Evolutionary conservation across 2,329 filamentous ascomycete genomes (phyloP), one percentile per base, ranked within the genome.

Genomic region (Teratosphaeria zuluensis): DNA sequence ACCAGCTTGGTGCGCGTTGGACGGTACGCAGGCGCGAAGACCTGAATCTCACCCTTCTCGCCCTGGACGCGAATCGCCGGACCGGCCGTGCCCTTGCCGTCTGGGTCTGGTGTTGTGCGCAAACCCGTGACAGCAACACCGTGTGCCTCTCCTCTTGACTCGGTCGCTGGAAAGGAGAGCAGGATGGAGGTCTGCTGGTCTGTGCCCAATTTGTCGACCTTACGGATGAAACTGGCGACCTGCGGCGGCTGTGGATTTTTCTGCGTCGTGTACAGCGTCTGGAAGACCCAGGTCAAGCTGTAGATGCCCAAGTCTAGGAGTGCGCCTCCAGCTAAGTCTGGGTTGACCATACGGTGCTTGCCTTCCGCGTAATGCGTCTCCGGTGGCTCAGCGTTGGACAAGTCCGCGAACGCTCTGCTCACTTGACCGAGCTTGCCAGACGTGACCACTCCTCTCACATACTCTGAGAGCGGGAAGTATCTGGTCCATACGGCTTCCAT

Each of bases 261-360:
- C 69, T 92, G 87, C 2, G 88, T 84, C 72, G 91, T 89, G 75
- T 95, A 95, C 31, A 95, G 81, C 52, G 87, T 87, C 75, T 95
- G 90, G 80, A 92, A 95, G 6, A 94, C 82, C 91, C 91, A 96
- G 33, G 90, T 95, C 62, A 96, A 76, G 53, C 89, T 84, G 77
- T 96, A 96, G 73, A 96, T 88, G 61, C 91, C 91, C 59, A 96
- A 78, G 73, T 96, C 91, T 55, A 96, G 81, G 57, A 95, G 77
- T 1, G 86, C 87, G 56, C 91, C 91, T 32, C 91, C 91, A 0
- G 90, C 91, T 52, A 96, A 80, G 67, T 92, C 86, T 21, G 81
- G 80, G 74, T 95, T 95, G 62, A 95, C 82, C 84, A 95, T 91
- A 56, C 91, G 85, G 76, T 91, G 80, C n/a, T 38, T 55, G 55